Conservation (phyloP, 164 flowering plant species). For the Chimonanthus salicifolius region DNA sequence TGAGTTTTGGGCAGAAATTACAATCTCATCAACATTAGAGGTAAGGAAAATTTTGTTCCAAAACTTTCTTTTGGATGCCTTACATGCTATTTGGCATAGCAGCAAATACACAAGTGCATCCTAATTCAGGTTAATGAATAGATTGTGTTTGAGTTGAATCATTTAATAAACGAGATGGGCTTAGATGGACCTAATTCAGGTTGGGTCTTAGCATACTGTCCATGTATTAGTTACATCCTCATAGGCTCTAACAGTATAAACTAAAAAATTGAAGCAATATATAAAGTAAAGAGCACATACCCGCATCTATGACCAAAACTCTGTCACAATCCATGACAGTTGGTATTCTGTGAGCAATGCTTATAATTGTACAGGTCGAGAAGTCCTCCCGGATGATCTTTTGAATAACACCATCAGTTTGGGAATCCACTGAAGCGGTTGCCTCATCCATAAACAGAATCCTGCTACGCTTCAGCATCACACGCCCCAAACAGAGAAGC, state of each 20-base stretch:
- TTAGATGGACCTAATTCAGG: too few species aligned
- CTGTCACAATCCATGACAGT: constrained; percentile 97
- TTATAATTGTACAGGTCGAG: constrained; percentile 74
- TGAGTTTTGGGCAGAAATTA: background rate
- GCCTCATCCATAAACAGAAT: constrained; percentile 96
- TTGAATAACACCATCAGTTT: constrained; percentile 89
- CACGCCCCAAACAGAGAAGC: constrained; percentile 87
- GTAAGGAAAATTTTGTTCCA: background rate
- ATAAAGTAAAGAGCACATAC: constrained; percentile 24
- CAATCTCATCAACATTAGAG: background rate
- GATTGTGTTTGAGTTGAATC: too few species aligned
- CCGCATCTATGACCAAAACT: constrained; percentile 93
- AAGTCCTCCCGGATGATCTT: constrained; percentile 90
- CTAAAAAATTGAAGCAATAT: too few species aligned
- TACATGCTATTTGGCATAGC: background rate
- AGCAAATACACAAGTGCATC: too few species aligned
- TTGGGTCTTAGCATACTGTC: too few species aligned
- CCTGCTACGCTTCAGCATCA: constrained; percentile 81
- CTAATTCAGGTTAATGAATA: too few species aligned
- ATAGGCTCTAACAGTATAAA: too few species aligned
- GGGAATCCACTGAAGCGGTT: constrained; percentile 96
- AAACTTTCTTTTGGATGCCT: background rate
- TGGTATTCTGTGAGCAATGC: constrained; percentile 98
- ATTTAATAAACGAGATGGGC: too few species aligned
- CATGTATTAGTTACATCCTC: too few species aligned